phyloP scores from a whole-genome alignment of 2,329 filamentous ascomycete genomes.

The Xenoacremonium recifei region DNA sequence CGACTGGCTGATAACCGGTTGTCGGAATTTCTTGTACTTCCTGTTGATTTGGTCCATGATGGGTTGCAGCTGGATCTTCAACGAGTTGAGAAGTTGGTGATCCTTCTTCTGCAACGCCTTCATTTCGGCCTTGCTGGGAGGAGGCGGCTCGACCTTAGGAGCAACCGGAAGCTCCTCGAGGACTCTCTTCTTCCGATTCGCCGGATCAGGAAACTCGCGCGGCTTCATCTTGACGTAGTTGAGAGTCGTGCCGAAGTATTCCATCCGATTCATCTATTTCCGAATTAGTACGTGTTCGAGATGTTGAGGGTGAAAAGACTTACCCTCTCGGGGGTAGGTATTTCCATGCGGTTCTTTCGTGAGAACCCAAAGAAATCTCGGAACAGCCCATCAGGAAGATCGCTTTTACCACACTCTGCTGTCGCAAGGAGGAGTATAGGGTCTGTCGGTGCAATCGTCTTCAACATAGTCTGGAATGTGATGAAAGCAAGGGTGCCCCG shows the following conservation, averaged over 20 bases:
- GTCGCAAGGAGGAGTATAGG: conserved; percentile 87
- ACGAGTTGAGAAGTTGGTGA: conserved; percentile 75
- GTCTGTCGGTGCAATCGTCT: conserved; percentile 83
- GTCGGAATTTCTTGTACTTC: conserved; percentile 85
- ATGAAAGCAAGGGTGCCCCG: conserved; percentile 66
- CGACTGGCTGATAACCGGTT: conserved; percentile 70
- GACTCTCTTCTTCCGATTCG: conserved; percentile 81
- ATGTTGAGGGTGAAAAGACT: conserved; percentile 27
- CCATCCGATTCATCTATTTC: conserved; percentile 58
- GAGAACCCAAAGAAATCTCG: conserved; percentile 85
- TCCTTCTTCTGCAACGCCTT: conserved; percentile 81
- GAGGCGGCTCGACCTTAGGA: conserved; percentile 65
- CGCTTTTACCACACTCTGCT: conserved; percentile 65
- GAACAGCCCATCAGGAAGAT: conserved; percentile 63
- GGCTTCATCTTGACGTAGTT: conserved; percentile 78
- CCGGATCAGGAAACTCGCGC: conserved; percentile 80
- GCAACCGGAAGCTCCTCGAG: conserved; percentile 76
- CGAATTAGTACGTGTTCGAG: too few species aligned
- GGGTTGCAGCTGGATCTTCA: conserved; percentile 87
- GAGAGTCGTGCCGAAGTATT: conserved; percentile 77
- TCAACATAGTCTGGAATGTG: conserved; percentile 80
- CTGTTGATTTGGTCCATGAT: conserved; percentile 96
- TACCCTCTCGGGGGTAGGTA: conserved; percentile 65
- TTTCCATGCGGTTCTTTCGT: conserved; percentile 69
- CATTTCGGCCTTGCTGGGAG: conserved; percentile 73